Percentiles rank a stretch among this genome's conserved stretches.
Conservation (phyloP, 2,329 filamentous ascomycete genomes). For the Colletotrichum tamarilloi region DNA sequence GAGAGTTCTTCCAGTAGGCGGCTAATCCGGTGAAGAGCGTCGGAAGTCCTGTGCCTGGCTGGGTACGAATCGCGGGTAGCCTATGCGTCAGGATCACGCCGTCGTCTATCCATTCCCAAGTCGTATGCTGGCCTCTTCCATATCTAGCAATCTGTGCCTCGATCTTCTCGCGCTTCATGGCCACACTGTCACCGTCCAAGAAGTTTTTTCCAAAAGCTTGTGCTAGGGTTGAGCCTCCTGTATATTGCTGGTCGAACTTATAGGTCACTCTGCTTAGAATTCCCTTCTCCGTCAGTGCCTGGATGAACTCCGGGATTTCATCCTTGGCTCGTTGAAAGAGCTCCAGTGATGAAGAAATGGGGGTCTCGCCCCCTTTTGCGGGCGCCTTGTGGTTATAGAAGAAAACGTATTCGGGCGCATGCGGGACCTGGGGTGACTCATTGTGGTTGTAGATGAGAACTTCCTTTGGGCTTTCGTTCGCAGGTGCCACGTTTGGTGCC, state of each 20-base stretch:
- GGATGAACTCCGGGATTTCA: conserved; percentile 59
- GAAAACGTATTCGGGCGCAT: conserved; percentile 63
- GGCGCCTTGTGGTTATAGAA: conserved; percentile 57
- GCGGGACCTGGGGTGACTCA: conserved; percentile 61
- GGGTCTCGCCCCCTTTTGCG: conserved; percentile 50
- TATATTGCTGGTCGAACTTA: conserved; percentile 54
- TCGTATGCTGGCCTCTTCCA: conserved; percentile 55
- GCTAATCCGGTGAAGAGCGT: conserved; percentile 59
- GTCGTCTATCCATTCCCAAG: conserved; percentile 59
- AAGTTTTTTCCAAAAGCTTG: conserved; percentile 58
- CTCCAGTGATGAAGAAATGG: conserved; percentile 60
- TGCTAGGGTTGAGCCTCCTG: conserved; percentile 58
- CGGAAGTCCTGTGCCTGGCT: conserved; percentile 55
- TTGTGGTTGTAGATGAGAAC: conserved; percentile 63
- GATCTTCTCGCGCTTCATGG: conserved; percentile 53
- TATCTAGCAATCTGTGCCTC: conserved; percentile 61
- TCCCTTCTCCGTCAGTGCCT: conserved; percentile 54
- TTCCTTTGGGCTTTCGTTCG: conserved; percentile 60
- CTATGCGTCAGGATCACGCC: conserved; percentile 55
- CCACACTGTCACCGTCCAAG: conserved; percentile 54
- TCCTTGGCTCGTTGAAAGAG: conserved; percentile 55
- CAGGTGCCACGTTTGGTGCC: conserved; percentile 42
- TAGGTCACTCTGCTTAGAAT: conserved; percentile 51
- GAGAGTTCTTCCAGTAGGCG: conserved; percentile 53
- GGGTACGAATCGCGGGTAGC: conserved; percentile 58